These are phyloP conservation scores for Amanita fuliginea DNA, from an alignment of 768 basidiomycete species.

Conservation along the genomic window DNA sequence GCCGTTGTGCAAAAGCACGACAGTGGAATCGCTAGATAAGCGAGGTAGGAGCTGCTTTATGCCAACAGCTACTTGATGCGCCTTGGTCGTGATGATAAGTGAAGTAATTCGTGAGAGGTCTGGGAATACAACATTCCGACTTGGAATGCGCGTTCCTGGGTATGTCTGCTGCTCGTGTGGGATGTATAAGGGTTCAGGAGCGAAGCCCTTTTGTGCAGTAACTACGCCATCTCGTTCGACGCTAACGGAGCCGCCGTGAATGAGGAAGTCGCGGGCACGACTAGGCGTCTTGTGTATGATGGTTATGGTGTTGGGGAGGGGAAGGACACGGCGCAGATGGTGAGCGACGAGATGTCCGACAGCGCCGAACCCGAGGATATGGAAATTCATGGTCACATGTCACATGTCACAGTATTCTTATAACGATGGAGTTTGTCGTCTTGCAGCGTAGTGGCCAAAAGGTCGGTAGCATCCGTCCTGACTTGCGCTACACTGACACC, in stretches of 20 bases:
- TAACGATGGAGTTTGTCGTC: constrained; percentile 36
- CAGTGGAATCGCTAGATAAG: constrained; percentile 56
- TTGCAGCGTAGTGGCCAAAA: constrained; percentile 53
- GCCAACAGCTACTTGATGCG: constrained; percentile 48
- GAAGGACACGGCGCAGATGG: constrained; percentile 57
- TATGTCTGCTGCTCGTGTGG: background rate
- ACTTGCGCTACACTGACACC: background rate
- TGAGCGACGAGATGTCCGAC: constrained; percentile 77
- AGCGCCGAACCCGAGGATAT: constrained; percentile 72
- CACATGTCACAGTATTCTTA: no score
- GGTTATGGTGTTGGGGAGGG: constrained; percentile 40
- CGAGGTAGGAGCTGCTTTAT: constrained; percentile 51
- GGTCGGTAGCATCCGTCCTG: constrained; percentile 19
- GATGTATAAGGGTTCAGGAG: constrained; percentile 34
- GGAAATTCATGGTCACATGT: constrained; percentile 22
- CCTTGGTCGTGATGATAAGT: constrained; percentile 77
- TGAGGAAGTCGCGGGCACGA: constrained; percentile 24
- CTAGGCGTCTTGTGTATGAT: constrained; percentile 52
- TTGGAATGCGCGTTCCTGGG: constrained; percentile 4
- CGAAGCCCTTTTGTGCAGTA: constrained; percentile 31
- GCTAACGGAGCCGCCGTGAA: constrained; percentile 24
- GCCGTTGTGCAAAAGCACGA: constrained; percentile 91
- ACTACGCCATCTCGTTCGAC: constrained; percentile 41
- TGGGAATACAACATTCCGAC: background rate
- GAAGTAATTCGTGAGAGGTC: constrained; percentile 44